These are phyloP conservation scores for Hypomontagnella submonticulosa DNA, from an alignment of 495 filamentous ascomycete species.

Conservation along the genomic window DNA sequence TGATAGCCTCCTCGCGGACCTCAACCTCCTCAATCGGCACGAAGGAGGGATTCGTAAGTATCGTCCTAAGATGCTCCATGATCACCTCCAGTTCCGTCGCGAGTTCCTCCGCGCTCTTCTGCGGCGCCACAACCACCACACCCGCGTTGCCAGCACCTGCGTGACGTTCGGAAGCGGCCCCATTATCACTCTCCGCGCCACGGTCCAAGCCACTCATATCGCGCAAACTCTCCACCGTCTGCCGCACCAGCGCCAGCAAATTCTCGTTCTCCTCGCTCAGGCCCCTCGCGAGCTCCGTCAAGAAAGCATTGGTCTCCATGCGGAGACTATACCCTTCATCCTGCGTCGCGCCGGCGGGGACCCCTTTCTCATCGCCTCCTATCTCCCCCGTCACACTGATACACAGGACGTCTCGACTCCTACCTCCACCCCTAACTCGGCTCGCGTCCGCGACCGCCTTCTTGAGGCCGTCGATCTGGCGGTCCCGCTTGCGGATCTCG, in stretches of 20 bases:
- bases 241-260: constrained; percentile 76
- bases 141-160: constrained; percentile 51
- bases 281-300: constrained; percentile 86
- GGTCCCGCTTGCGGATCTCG: constrained; percentile 90
- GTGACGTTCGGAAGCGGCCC: constrained; percentile 48
- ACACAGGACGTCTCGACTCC: constrained; percentile 61
- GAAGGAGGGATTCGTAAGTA: constrained; percentile 95
- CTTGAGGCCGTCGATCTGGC: constrained; percentile 88
- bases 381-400: constrained; percentile 65
- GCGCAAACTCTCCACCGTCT: constrained; percentile 75
- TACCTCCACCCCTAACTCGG: constrained; percentile 58
- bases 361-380: constrained; percentile 47
- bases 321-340: constrained; percentile 77
- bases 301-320: constrained; percentile 90
- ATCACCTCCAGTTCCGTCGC: constrained; percentile 76
- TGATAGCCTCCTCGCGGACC: constrained; percentile 88
- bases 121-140: constrained; percentile 59
- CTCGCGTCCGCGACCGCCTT: constrained; percentile 70
- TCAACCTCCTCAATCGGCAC: constrained; percentile 95
- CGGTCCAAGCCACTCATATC: constrained; percentile 81
- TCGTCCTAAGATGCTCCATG: constrained; percentile 78
- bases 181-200: constrained; percentile 41
- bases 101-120: constrained; percentile 74
- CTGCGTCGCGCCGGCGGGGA: constrained; percentile 60
- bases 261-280: constrained; percentile 95